These are phyloP conservation scores for Picocystis salinarum DNA, from an alignment of 139 green algal genomes.

Conservation along the genomic window DNA sequence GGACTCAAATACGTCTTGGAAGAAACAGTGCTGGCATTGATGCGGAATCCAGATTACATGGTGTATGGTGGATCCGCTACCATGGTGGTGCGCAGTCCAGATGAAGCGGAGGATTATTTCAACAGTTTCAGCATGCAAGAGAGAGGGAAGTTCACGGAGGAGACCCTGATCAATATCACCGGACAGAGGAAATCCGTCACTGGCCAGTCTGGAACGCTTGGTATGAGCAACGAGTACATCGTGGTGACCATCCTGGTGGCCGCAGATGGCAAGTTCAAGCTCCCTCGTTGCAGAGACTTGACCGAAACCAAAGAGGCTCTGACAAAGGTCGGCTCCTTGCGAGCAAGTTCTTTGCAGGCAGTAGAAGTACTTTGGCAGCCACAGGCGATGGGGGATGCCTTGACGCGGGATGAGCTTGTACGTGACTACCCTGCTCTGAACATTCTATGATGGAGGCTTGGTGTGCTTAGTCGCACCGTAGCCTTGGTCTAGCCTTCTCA, in stretches of 20 bases:
- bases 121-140: conserved; percentile 16
- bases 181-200: conserved; percentile 16
- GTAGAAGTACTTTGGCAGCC: conserved; percentile 96
- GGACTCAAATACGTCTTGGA: conserved; percentile 65
- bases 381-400: conserved; percentile 63
- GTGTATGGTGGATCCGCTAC: conserved; percentile 52
- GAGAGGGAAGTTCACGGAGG: conserved; percentile 78
- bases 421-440: conserved; percentile 58
- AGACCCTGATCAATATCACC: conserved; percentile 79
- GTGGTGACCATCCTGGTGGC: conserved; percentile 76
- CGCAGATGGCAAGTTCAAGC: conserved; percentile 35
- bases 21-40: conserved; percentile 69
- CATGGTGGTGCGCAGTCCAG: too few relatives aligned
- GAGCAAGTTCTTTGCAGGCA: conserved; percentile 39
- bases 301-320: conserved; percentile 38
- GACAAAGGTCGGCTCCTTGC: conserved; percentile 41
- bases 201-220: neutral
- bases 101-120: neutral
- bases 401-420: conserved; percentile 62
- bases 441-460: too few relatives aligned
- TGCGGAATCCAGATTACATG: conserved; percentile 75
- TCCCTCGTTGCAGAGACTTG: conserved; percentile 37
- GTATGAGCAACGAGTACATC: conserved; percentile 42
- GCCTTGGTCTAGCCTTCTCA: too few relatives aligned
- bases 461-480: too few relatives aligned